Evolutionary conservation across 163 green algal species (phyloP).

Genomic region (Chlorella variabilis): DNA sequence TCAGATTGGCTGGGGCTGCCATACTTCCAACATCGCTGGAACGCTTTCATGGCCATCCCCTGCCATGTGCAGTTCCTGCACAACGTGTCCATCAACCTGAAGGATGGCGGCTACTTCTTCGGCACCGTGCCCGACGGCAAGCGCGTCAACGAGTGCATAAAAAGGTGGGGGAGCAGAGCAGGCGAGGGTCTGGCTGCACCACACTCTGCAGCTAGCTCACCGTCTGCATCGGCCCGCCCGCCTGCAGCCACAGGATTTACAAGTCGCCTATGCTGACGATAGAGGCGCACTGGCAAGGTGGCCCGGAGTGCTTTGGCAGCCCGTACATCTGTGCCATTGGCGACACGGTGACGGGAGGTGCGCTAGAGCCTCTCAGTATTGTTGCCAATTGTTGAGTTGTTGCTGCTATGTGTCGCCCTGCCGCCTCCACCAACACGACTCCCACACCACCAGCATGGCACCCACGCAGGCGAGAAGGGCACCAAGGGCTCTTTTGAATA

Average conservation of each 20-base stretch:
- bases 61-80: slow-evolving; percentile 58
- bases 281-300: slow-evolving; percentile 65
- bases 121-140: slow-evolving; percentile 81
- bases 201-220: not conserved
- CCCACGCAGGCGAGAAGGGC: slow-evolving; percentile 52
- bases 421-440: too few species aligned
- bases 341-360: slow-evolving; percentile 88
- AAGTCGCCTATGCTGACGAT: slow-evolving; percentile 68
- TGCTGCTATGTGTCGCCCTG: too few species aligned
- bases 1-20: not conserved
- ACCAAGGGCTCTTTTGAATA: slow-evolving; percentile 79
- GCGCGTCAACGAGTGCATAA: slow-evolving; percentile 65
- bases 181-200: not conserved
- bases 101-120: slow-evolving; percentile 83
- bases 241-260: slow-evolving; percentile 32
- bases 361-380: too few species aligned
- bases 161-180: not conserved
- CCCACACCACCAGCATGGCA: too few species aligned
- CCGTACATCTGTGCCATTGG: slow-evolving; percentile 85
- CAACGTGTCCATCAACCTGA: slow-evolving; percentile 75
- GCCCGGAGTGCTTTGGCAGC: slow-evolving; percentile 71
- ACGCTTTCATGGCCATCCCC: not conserved
- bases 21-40: not conserved
- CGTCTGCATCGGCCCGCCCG: not conserved
- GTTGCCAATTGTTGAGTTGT: too few species aligned